Evolutionary conservation across 352 stramenopile genomes (phyloP).

Genomic region (Poterioochromonas sp.): DNA sequence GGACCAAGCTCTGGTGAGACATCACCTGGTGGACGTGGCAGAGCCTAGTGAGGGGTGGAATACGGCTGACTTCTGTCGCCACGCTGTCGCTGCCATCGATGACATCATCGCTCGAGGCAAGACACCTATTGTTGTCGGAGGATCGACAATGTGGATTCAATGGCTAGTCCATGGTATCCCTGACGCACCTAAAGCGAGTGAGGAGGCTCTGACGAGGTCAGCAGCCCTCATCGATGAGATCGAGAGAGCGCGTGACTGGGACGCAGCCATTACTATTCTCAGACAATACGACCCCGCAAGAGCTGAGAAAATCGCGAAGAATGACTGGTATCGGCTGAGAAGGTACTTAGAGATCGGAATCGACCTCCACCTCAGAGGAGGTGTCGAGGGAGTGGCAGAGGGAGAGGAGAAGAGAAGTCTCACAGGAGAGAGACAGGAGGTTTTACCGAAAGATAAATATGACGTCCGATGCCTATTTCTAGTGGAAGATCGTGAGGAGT

Average conservation of each 20-base stretch:
- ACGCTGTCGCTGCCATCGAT: slow-evolving; percentile 3
- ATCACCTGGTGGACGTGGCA: slow-evolving; percentile 49
- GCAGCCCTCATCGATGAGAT: neutral
- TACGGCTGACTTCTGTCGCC: neutral
- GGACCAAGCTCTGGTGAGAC: slow-evolving; percentile 50
- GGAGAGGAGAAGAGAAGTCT: slow-evolving; percentile 34
- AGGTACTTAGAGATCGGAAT: slow-evolving; percentile 47
- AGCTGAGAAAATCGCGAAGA: slow-evolving; percentile 44
- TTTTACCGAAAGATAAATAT: slow-evolving; percentile 46
- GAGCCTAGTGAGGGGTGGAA: neutral
- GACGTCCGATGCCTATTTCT: slow-evolving; percentile 65
- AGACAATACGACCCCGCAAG: neutral
- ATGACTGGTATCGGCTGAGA: slow-evolving; percentile 61
- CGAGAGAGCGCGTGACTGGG: neutral
- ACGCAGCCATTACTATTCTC: neutral
- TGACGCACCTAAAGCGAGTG: slow-evolving; percentile 27
- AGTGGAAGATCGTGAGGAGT: slow-evolving; percentile 53
- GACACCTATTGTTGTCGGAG: slow-evolving; percentile 56
- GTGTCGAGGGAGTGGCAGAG: slow-evolving; percentile 46
- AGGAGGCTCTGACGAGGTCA: neutral
- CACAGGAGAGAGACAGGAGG: slow-evolving; percentile 43
- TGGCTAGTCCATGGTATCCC: slow-evolving; percentile 45
- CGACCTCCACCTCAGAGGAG: slow-evolving; percentile 30
- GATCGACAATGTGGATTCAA: slow-evolving; percentile 64
- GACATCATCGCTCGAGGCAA: slow-evolving; percentile 37